Evolutionary conservation across 225 moss, liverwort and hornwort species (phyloP).

Genomic region (Marchantia polymorpha): DNA sequence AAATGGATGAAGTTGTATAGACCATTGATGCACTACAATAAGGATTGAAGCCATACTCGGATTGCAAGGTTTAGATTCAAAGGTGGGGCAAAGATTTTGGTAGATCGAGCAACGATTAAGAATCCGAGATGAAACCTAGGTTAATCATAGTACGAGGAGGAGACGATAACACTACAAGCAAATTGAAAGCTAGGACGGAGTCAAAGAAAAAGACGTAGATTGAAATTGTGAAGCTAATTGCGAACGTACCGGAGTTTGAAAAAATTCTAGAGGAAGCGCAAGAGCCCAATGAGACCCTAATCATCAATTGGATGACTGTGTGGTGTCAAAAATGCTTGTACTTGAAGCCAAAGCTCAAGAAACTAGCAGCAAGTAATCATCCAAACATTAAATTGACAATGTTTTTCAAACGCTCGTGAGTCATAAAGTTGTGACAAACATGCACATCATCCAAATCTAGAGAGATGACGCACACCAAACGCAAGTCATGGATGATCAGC

Average conservation of each 20-base stretch:
- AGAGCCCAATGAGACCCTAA: slow-evolving; percentile 35
- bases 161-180: neutral
- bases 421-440: slow-evolving; percentile 65
- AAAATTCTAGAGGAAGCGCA: slow-evolving; percentile 31
- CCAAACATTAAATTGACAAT: slow-evolving; percentile 71
- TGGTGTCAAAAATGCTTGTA: slow-evolving; percentile 99
- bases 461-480: slow-evolving; percentile 25
- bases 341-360: slow-evolving; percentile 94
- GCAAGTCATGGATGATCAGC: slow-evolving; percentile 50
- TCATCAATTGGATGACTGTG: slow-evolving; percentile 47
- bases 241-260: slow-evolving; percentile 32
- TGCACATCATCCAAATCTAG: slow-evolving; percentile 31
- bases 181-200: slow-evolving; percentile 26
- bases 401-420: slow-evolving; percentile 75
- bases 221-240: slow-evolving; percentile 30
- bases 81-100: too few species aligned
- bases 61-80: neutral
- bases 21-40: too few species aligned
- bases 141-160: neutral
- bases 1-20: neutral
- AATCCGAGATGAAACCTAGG: neutral
- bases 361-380: slow-evolving; percentile 71
- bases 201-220: slow-evolving; percentile 23
- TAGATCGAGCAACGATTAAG: neutral
- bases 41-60: neutral